Conservation (phyloP, 192 early-diverging fungal genomes). For the Mortierella claussenii region DNA sequence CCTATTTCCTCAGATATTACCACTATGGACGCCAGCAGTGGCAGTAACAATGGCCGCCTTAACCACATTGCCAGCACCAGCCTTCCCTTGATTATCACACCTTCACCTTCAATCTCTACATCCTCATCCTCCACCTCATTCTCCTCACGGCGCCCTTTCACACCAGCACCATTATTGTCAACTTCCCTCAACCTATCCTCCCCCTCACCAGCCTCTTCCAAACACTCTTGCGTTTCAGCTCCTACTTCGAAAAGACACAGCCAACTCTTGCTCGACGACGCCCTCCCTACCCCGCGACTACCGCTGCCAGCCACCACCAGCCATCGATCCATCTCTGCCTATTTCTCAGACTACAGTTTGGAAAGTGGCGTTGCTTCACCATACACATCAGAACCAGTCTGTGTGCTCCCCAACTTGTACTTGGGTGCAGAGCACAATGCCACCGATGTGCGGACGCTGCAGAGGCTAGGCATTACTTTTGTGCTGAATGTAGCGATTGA, state of each 20-base stretch:
- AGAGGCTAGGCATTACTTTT: slow-evolving; percentile 61
- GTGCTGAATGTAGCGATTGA: slow-evolving; percentile 84
- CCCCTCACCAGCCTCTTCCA: not conserved
- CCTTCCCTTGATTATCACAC: slow-evolving; percentile 3
- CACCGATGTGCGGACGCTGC: slow-evolving; percentile 59
- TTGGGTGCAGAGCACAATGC: slow-evolving; percentile 75
- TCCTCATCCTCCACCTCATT: slow-evolving; percentile 20
- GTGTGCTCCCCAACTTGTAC: slow-evolving; percentile 74
- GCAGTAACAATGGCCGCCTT: slow-evolving; percentile 2
- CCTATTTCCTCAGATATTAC: too few species aligned
- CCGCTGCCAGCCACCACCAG: slow-evolving; percentile 12
- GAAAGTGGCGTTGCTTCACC: slow-evolving; percentile 55
- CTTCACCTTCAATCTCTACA: slow-evolving; percentile 28
- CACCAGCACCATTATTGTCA: slow-evolving; percentile 28
- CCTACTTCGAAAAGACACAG: slow-evolving; percentile 25
- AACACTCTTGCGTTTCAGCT: not conserved
- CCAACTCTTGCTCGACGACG: slow-evolving; percentile 42
- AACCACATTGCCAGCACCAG: slow-evolving; percentile 3
- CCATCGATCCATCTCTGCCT: slow-evolving; percentile 50
- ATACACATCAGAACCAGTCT: slow-evolving; percentile 67
- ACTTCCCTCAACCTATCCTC: slow-evolving; percentile 10
- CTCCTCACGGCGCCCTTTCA: slow-evolving; percentile 30
- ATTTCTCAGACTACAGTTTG: slow-evolving; percentile 49
- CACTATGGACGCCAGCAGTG: slow-evolving; percentile 1
- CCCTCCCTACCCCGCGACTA: slow-evolving; percentile 31